Conservation (phyloP, 306 rosid genomes). For the Quercus robur region DNA sequence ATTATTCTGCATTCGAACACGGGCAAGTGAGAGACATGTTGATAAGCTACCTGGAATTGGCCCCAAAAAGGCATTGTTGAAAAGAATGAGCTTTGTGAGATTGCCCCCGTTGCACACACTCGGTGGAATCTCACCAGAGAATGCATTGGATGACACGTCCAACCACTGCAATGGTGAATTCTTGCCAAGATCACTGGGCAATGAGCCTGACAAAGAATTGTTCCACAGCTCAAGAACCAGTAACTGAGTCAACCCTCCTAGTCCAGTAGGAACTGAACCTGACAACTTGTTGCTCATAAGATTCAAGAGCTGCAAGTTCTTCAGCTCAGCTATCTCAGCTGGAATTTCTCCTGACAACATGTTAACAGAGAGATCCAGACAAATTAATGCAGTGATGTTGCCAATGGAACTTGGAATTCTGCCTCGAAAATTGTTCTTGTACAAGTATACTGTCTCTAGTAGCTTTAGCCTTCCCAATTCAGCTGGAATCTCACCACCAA, state of each 20-base stretch:
- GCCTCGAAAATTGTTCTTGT: constrained; percentile 65
- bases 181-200: constrained; percentile 76
- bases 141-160: constrained; percentile 85
- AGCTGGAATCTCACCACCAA: constrained; percentile 72
- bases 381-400: constrained; percentile 45
- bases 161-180: constrained; percentile 78
- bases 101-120: constrained; percentile 68
- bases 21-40: constrained; percentile 63
- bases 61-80: constrained; percentile 84
- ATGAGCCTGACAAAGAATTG: constrained; percentile 71
- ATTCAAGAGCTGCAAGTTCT: constrained; percentile 76
- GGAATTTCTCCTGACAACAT: constrained; percentile 71
- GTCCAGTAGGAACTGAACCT: constrained; percentile 67
- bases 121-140: constrained; percentile 76
- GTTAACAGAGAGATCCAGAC: constrained; percentile 85
- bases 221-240: constrained; percentile 85
- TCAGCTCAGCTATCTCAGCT: constrained; percentile 52
- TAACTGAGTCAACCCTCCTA: constrained; percentile 59
- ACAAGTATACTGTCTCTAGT: constrained; percentile 71
- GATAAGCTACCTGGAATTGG: constrained; percentile 66
- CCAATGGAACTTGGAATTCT: constrained; percentile 58
- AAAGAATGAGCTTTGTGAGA: constrained; percentile 93
- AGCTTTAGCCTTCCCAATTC: constrained; percentile 56
- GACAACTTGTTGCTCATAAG: constrained; percentile 72
- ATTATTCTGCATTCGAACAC: constrained; percentile 89